A percentile compares a stretch with the other conserved stretches of the same genome.
Conservation (phyloP, 176 grass and related monocot species). For the Alloteropsis semialata region DNA sequence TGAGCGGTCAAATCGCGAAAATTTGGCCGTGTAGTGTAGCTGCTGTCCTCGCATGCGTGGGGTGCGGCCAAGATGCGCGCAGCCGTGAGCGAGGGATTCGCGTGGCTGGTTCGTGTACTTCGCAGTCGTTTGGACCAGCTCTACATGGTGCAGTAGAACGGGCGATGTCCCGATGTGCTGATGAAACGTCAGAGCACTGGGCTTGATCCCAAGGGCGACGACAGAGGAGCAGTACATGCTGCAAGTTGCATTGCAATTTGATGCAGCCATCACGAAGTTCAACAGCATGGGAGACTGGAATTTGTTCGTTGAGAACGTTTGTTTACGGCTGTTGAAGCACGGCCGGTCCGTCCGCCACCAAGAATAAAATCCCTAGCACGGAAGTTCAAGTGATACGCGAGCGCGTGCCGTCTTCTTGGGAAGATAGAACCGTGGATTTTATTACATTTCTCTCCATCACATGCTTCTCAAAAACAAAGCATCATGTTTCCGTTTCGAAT, state of each 20-base stretch:
- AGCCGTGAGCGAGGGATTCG: background rate
- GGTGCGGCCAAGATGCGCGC: background rate
- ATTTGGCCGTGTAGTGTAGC: background rate
- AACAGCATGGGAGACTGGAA: background rate
- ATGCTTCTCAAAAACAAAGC: background rate
- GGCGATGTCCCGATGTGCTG: background rate
- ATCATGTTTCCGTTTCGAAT: background rate
- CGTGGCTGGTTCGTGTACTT: background rate
- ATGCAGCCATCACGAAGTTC: background rate
- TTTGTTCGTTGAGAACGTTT: background rate
- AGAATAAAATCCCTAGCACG: slow-evolving; percentile 11
- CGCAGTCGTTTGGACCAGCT: background rate
- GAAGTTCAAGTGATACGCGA: background rate
- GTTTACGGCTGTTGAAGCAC: background rate
- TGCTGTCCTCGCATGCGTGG: background rate
- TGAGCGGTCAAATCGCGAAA: background rate
- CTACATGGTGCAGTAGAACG: background rate
- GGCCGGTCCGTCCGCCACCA: background rate
- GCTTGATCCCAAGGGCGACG: background rate
- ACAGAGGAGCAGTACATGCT: background rate
- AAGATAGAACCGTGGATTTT: background rate
- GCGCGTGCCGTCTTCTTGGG: background rate
- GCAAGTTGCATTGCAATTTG: background rate
- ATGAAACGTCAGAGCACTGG: background rate
- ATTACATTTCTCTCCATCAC: background rate